These are phyloP conservation scores for Colletotrichum eleusines DNA, from an alignment of 2,329 filamentous ascomycete genomes.

Conservation along the genomic window DNA sequence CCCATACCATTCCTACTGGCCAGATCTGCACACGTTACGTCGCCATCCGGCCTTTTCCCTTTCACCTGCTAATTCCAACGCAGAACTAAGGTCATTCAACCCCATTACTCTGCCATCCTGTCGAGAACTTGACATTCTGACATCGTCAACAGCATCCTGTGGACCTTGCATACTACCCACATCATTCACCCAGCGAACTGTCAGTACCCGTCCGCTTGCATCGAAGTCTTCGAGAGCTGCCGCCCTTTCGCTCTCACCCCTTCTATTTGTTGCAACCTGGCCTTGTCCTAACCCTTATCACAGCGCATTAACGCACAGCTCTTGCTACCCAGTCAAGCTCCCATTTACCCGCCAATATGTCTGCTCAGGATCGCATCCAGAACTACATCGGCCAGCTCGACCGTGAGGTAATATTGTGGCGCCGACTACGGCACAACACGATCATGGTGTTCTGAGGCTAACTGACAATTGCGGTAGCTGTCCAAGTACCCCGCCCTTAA, in stretches of 20 bases:
- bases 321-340: slow-evolving; percentile 40
- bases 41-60: slow-evolving; percentile 40
- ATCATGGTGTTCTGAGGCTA: slow-evolving; percentile 17
- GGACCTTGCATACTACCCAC: slow-evolving; percentile 14
- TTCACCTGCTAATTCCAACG: slow-evolving; percentile 43
- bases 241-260: background rate
- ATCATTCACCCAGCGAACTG: slow-evolving; percentile 16
- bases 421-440: slow-evolving; percentile 2
- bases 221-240: slow-evolving; percentile 7
- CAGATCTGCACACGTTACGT: slow-evolving; percentile 43
- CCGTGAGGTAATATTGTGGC: slow-evolving; percentile 72
- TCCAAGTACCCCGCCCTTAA: slow-evolving; percentile 86
- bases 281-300: slow-evolving; percentile 39
- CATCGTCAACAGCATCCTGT: slow-evolving; percentile 35
- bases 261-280: slow-evolving; percentile 35
- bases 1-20: slow-evolving; percentile 39
- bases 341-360: slow-evolving; percentile 66
- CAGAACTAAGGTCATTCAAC: slow-evolving; percentile 38
- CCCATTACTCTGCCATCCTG: slow-evolving; percentile 26
- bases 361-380: slow-evolving; percentile 81
- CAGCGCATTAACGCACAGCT: slow-evolving; percentile 41
- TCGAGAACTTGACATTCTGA: slow-evolving; percentile 31
- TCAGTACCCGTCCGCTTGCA: slow-evolving; percentile 20
- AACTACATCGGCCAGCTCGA: slow-evolving; percentile 84
- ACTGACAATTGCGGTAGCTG: slow-evolving; percentile 65